These are phyloP conservation scores for Biscutella laevigata DNA, from an alignment of 441 rosid genomes.

Conservation along the genomic window DNA sequence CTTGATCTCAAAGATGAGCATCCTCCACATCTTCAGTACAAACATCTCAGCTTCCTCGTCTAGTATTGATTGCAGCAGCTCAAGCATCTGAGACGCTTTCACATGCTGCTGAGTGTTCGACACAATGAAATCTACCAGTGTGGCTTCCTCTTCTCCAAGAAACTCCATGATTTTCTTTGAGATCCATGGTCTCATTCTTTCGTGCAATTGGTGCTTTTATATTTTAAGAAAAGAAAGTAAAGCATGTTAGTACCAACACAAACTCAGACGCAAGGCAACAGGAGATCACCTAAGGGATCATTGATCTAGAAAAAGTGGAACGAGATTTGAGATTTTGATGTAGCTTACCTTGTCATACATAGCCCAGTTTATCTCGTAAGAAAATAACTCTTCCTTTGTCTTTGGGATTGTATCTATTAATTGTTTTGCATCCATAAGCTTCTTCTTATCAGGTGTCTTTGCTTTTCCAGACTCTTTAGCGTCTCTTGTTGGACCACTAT, in stretches of 20 bases:
- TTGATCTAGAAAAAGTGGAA: neutral
- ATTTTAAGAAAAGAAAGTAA: neutral
- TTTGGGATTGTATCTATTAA: slow-evolving; percentile 96
- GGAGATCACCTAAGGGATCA: neutral
- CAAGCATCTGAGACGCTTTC: slow-evolving; percentile 88
- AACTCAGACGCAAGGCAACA: slow-evolving; percentile 1
- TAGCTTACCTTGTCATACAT: slow-evolving; percentile 74
- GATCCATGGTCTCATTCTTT: slow-evolving; percentile 98
- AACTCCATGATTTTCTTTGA: slow-evolving; percentile 95
- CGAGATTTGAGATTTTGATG: neutral
- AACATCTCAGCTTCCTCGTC: slow-evolving; percentile 99
- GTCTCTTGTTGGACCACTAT: slow-evolving; percentile 23
- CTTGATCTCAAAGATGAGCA: slow-evolving; percentile 96
- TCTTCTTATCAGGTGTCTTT: slow-evolving; percentile 63
- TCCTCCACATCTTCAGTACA: slow-evolving; percentile 99
- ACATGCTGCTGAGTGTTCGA: slow-evolving; percentile 76
- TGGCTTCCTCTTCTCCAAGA: slow-evolving; percentile 88
- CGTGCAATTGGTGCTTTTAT: slow-evolving; percentile 72
- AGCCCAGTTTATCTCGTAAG: slow-evolving; percentile 85
- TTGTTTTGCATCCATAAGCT: slow-evolving; percentile 91
- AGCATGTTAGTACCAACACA: slow-evolving; percentile 12
- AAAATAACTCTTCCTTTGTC: slow-evolving; percentile 91
- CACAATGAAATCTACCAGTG: slow-evolving; percentile 83
- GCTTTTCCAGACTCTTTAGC: slow-evolving; percentile 38
- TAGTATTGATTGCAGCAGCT: slow-evolving; percentile 70